Evolutionary conservation across 495 filamentous ascomycete species (phyloP).

Genomic region (Penicillium ucsense): DNA sequence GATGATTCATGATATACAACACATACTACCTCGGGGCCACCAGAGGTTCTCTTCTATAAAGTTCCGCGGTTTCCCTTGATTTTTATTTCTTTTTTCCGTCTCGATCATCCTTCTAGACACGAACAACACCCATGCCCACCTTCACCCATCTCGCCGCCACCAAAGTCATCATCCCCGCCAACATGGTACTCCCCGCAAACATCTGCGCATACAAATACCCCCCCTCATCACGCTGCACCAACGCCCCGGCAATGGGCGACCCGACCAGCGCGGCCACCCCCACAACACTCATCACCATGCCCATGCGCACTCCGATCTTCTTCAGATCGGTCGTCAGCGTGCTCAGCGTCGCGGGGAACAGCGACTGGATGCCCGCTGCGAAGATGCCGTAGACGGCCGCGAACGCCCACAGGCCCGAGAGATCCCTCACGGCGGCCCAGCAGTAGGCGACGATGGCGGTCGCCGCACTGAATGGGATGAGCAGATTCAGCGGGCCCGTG

Average conservation of each 20-base stretch:
- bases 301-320: slow-evolving; percentile 64
- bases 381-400: slow-evolving; percentile 52
- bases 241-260: slow-evolving; percentile 60
- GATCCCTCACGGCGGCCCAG: slow-evolving; percentile 51
- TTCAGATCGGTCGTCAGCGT: slow-evolving; percentile 54
- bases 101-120: slow-evolving; percentile 10
- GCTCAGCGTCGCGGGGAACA: slow-evolving; percentile 52
- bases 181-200: slow-evolving; percentile 36
- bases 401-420: slow-evolving; percentile 47
- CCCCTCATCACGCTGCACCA: slow-evolving; percentile 42
- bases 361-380: slow-evolving; percentile 57
- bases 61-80: background rate
- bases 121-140: slow-evolving; percentile 19
- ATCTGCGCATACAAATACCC: slow-evolving; percentile 50
- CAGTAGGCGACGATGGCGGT: slow-evolving; percentile 46
- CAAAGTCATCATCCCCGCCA: slow-evolving; percentile 41
- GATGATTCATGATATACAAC: too few relatives aligned
- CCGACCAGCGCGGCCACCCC: slow-evolving; percentile 65
- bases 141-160: slow-evolving; percentile 38
- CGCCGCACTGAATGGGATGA: slow-evolving; percentile 44
- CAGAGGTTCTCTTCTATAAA: background rate
- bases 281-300: slow-evolving; percentile 71
- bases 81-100: background rate
- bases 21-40: too few relatives aligned
- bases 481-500: slow-evolving; percentile 53